phyloP scores from a whole-genome alignment of 1,284 basidiomycete species.

The Lignosus rhinocerotis region DNA sequence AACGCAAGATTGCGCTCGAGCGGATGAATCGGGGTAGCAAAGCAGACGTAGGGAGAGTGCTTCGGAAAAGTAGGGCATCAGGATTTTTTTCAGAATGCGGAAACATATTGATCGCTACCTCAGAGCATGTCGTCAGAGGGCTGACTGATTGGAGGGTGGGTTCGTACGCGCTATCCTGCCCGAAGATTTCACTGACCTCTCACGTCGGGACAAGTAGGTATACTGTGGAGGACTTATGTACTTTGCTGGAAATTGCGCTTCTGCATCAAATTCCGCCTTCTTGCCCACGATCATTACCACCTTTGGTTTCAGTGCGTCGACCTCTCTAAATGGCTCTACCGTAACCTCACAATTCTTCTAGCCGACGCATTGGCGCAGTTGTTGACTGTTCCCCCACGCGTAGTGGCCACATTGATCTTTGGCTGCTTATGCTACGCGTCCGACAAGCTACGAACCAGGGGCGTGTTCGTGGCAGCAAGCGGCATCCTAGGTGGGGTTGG shows the following conservation, averaged over 20 bases:
- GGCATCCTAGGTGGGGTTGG: slow-evolving; percentile 59
- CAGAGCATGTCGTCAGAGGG: slow-evolving; percentile 63
- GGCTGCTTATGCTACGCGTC: slow-evolving; percentile 62
- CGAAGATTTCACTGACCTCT: not conserved
- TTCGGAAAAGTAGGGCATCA: slow-evolving; percentile 59
- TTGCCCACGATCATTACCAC: slow-evolving; percentile 81
- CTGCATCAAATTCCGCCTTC: slow-evolving; percentile 81
- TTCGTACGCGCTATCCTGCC: not conserved
- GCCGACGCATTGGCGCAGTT: slow-evolving; percentile 61
- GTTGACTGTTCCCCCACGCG: slow-evolving; percentile 82
- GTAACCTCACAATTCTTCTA: slow-evolving; percentile 22
- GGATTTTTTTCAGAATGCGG: not conserved
- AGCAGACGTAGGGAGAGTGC: slow-evolving; percentile 62
- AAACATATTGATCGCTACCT: not conserved
- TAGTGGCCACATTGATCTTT: slow-evolving; percentile 68
- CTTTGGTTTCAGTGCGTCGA: slow-evolving; percentile 53
- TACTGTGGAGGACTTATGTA: slow-evolving; percentile 68
- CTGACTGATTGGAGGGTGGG: slow-evolving; percentile 70
- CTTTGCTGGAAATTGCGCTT: slow-evolving; percentile 76
- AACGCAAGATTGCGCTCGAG: slow-evolving; percentile 72
- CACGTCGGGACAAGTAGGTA: slow-evolving; percentile 38
- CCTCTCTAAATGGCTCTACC: not conserved
- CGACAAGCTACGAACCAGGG: slow-evolving; percentile 73
- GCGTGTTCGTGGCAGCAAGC: slow-evolving; percentile 52
- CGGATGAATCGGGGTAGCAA: slow-evolving; percentile 72